Base-by-base conservation (phyloP, 495 filamentous ascomycete genomes). In the Xylaria intraflava region DNA sequence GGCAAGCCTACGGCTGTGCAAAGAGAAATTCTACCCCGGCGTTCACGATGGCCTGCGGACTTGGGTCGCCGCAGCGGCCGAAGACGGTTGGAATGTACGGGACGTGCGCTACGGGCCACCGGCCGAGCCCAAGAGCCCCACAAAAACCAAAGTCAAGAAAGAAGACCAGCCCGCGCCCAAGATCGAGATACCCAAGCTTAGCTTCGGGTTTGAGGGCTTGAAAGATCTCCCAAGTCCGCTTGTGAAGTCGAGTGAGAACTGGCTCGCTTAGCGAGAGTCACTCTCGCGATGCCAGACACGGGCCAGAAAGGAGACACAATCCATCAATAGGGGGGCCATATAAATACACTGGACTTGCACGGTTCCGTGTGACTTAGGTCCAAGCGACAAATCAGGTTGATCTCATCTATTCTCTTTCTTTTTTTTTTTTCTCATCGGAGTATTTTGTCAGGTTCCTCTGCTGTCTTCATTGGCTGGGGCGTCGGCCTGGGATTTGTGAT, bases 1-100 rank as follows among this genome's bases (percentile, higher is more conserved):
- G 6, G 80, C 75, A 17, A 90, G 79, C 52, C 67, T 97, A 57
- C 80, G 93, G 14, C 84, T 91, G 19, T 97, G 93, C 76, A 98
- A 97, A 68, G 93, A 96, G 69, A 96, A 96, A 64, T 92, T 97
- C 65, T 97, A 98, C 60, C 84, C 84, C 1, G 78, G 85, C 19
- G 88, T 98, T 10, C 93, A 98, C 66, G 89, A 90, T 55, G 88
- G 84, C 17, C 74, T 98, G 46, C 80, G 85, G 49, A 90, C 86
- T 24, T 98, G 93, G 93, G 86, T 96, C 24, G 84, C 82, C 2
- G 94, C 91, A 1, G 90, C 89, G 0, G 74, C 69, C 29, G 90
- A 89, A 35, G 93, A 98, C 71, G 88, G 82, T 24, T 98, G 93
- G 94, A 79, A 88, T 50, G 83, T 87, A 29, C 69, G 75, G 33